These are phyloP conservation scores for Blastobotrys mokoenaii DNA, from an alignment of 805 yeast species.

Conservation along the genomic window DNA sequence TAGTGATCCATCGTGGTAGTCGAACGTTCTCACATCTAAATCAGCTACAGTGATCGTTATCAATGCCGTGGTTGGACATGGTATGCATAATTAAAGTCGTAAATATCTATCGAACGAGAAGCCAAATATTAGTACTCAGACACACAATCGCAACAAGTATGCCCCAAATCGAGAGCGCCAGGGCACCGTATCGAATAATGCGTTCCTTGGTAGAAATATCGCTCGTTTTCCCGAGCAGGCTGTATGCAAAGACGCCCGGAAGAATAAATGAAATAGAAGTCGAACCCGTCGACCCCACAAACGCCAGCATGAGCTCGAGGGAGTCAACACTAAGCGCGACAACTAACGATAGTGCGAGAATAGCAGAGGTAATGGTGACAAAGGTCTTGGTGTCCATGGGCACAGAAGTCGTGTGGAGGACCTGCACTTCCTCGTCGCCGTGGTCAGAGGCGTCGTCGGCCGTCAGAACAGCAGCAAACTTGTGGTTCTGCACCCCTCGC, in stretches of 20 bases:
- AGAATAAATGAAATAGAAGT: constrained; percentile 84
- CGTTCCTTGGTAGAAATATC: constrained; percentile 6
- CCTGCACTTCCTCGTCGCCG: constrained; percentile 1
- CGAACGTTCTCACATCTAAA: too few relatives aligned
- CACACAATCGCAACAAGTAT: constrained; percentile 62
- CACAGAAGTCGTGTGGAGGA: constrained; percentile 6
- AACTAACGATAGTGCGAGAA: constrained; percentile 47
- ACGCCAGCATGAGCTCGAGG: constrained; percentile 71
- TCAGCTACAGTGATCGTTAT: too few relatives aligned
- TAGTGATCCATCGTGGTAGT: too few relatives aligned
- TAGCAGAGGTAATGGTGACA: constrained; percentile 33
- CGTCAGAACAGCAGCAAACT: not conserved
- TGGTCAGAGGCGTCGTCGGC: constrained; percentile 1
- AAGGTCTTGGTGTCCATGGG: constrained; percentile 23
- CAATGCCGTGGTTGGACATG: too few relatives aligned
- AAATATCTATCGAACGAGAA: constrained; percentile 3
- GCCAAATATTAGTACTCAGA: constrained; percentile 30
- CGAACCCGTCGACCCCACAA: constrained; percentile 91
- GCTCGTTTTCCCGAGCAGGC: constrained; percentile 42
- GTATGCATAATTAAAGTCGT: too few relatives aligned
- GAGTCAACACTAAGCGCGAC: constrained; percentile 63
- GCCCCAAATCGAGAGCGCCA: constrained; percentile 61
- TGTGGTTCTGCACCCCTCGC: constrained; percentile 21
- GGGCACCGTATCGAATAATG: constrained; percentile 36
- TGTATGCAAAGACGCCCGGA: constrained; percentile 82